A percentile compares a stretch with the other conserved stretches of the same genome.
Evolutionary conservation across 2,329 filamentous ascomycete species (phyloP).

Genomic region (Blumeriella jaapii): DNA sequence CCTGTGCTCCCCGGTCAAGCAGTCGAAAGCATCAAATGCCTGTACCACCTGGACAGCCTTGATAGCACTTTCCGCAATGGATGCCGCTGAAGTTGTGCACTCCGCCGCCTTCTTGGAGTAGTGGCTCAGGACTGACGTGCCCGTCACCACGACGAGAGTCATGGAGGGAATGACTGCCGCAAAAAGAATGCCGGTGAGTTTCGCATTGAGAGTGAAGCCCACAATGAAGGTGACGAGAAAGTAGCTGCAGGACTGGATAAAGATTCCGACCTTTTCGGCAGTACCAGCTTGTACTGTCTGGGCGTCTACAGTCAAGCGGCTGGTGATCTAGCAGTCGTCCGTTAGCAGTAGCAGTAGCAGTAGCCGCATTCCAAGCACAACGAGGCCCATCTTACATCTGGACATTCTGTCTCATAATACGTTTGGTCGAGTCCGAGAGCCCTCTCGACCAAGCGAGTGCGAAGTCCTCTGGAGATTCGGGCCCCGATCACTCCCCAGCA

Average conservation of each 20-base stretch:
- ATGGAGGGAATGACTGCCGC: constrained; percentile 1
- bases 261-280: constrained; percentile 2
- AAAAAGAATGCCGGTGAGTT: constrained; percentile 1
- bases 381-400: too few relatives aligned
- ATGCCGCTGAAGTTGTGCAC: constrained; percentile 1
- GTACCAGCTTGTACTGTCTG: constrained; percentile 2
- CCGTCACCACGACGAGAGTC: neutral
- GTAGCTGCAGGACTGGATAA: neutral
- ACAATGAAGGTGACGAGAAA: constrained; percentile 3
- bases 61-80: constrained; percentile 1
- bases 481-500: too few relatives aligned
- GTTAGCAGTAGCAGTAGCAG: too few relatives aligned
- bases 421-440: too few relatives aligned
- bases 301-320: neutral
- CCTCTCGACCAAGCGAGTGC: too few relatives aligned
- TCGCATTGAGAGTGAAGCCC: neutral
- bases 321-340: too few relatives aligned
- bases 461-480: too few relatives aligned
- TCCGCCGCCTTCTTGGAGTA: neutral
- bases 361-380: too few relatives aligned
- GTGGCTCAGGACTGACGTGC: neutral
- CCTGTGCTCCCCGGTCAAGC: constrained; percentile 38
- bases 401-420: too few relatives aligned
- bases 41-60: neutral
- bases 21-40: constrained; percentile 35